Evolutionary conservation across 2,329 filamentous ascomycete genomes (phyloP).

Genomic region (Scortechinia acanthostroma): DNA sequence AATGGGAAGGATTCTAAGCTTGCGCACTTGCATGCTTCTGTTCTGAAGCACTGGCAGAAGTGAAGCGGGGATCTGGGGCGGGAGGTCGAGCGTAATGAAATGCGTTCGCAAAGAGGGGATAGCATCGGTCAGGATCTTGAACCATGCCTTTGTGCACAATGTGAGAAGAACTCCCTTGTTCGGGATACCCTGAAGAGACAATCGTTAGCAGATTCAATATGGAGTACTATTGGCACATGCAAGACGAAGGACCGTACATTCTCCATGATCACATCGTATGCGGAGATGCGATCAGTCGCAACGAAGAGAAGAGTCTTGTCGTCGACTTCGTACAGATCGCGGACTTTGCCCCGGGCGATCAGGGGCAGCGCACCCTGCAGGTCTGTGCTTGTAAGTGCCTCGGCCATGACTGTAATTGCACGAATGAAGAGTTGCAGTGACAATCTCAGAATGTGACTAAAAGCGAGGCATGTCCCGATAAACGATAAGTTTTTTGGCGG

Average conservation of each 20-base stretch:
- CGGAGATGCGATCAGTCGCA: slow-evolving; percentile 84
- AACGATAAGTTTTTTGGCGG: not conserved
- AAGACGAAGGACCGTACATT: not conserved
- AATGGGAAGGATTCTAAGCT: slow-evolving; percentile 56
- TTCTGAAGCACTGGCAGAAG: slow-evolving; percentile 33
- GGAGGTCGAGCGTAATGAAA: slow-evolving; percentile 50
- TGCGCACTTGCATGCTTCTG: slow-evolving; percentile 60
- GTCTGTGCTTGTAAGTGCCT: not conserved
- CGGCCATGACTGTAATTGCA: not conserved
- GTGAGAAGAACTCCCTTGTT: slow-evolving; percentile 63
- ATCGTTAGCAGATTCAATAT: too few species aligned
- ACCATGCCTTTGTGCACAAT: slow-evolving; percentile 63
- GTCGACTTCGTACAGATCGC: slow-evolving; percentile 72
- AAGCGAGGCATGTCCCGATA: not conserved
- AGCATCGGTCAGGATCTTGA: slow-evolving; percentile 45
- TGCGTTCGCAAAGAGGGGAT: slow-evolving; percentile 56
- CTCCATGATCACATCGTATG: slow-evolving; percentile 84
- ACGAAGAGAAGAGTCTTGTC: slow-evolving; percentile 71
- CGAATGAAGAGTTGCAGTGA: too few species aligned
- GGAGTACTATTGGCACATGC: too few species aligned
- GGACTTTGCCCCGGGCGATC: slow-evolving; percentile 55
- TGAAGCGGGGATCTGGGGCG: slow-evolving; percentile 31
- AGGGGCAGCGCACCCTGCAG: slow-evolving; percentile 1
- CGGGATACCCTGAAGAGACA: slow-evolving; percentile 48
- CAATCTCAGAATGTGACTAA: not conserved